A percentile compares a stretch with the other conserved stretches of the same genome.
These are phyloP conservation scores for Lactarius trivialis DNA, from an alignment of 768 basidiomycete genomes.

Conservation along the genomic window DNA sequence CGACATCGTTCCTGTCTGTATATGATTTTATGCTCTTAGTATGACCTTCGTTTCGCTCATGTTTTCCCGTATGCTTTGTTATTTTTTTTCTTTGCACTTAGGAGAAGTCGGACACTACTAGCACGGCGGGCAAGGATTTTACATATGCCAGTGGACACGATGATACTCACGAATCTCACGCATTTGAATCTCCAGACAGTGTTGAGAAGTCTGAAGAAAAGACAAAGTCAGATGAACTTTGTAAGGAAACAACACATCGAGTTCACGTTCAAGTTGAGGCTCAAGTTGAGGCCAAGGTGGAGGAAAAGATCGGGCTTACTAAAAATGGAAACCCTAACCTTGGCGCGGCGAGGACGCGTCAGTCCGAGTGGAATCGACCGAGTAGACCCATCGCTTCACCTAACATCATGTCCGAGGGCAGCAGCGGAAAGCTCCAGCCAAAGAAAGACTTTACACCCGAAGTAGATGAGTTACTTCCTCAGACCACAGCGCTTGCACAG, in stretches of 20 bases:
- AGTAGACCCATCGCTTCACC: constrained; percentile 1
- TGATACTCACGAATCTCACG: constrained; percentile 41
- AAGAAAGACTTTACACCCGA: constrained; percentile 83
- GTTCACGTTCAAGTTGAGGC: neutral
- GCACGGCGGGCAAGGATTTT: constrained; percentile 10
- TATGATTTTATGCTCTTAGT: constrained; percentile 36
- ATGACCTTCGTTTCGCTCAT: constrained; percentile 17
- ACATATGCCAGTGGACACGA: constrained; percentile 24
- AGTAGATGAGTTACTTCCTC: constrained; percentile 67
- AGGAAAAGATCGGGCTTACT: constrained; percentile 13
- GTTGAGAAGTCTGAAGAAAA: neutral
- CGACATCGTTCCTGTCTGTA: constrained; percentile 43
- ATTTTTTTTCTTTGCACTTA: constrained; percentile 20
- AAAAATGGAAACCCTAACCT: constrained; percentile 22
- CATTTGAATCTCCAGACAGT: constrained; percentile 4
- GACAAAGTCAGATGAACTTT: neutral
- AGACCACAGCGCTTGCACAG: constrained; percentile 62
- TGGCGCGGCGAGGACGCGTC: constrained; percentile 30
- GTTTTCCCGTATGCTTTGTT: constrained; percentile 22
- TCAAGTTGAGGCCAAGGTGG: too few species aligned
- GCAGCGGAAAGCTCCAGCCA: constrained; percentile 64
- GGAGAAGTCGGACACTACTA: constrained; percentile 14
- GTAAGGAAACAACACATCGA: neutral
- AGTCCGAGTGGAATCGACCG: constrained; percentile 21
- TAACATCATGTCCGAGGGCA: constrained; percentile 57